A percentile compares a stretch with the other conserved stretches of the same genome.
phyloP scores from a whole-genome alignment of 2,329 filamentous ascomycete genomes.

The Talaromyces funiculosus region DNA sequence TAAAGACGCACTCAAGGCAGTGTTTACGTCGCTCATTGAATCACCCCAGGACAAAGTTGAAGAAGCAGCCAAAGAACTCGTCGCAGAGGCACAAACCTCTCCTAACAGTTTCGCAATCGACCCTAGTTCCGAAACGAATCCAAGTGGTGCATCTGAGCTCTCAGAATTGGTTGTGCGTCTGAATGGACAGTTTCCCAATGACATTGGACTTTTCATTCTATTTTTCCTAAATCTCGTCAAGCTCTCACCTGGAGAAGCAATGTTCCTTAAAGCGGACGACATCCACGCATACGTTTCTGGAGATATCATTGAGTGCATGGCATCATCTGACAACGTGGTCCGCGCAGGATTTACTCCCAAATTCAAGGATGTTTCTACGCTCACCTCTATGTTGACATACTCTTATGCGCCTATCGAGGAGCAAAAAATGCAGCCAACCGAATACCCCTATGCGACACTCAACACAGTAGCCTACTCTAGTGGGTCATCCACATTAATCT shows the following conservation, averaged over 20 bases:
- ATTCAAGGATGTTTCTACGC: conserved; percentile 89
- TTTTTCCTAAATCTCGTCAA: conserved; percentile 97
- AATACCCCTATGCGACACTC: conserved; percentile 80
- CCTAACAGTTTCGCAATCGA: conserved; percentile 65
- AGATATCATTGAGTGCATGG: conserved; percentile 99
- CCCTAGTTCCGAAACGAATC: conserved; percentile 30
- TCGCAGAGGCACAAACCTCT: conserved; percentile 63
- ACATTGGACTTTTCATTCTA: conserved; percentile 89
- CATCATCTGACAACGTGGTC: conserved; percentile 96
- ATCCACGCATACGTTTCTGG: conserved; percentile 78
- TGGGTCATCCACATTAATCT: conserved; percentile 65
- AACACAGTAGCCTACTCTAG: conserved; percentile 78
- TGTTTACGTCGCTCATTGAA: conserved; percentile 77
- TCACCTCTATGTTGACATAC: conserved; percentile 91
- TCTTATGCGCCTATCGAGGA: conserved; percentile 88
- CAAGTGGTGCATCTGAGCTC: conserved; percentile 52
- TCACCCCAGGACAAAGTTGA: conserved; percentile 62
- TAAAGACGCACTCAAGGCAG: conserved; percentile 69
- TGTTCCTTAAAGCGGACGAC: conserved; percentile 94
- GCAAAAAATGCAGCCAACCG: conserved; percentile 82
- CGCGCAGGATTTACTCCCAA: conserved; percentile 96
- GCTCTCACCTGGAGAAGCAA: conserved; percentile 80
- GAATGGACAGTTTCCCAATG: conserved; percentile 76
- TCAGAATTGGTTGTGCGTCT: conserved; percentile 71
- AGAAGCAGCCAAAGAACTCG: conserved; percentile 61